Base-by-base conservation (phyloP, 2,329 filamentous ascomycete genomes). In the Ophiocordyceps camponoti-leonardi region DNA sequence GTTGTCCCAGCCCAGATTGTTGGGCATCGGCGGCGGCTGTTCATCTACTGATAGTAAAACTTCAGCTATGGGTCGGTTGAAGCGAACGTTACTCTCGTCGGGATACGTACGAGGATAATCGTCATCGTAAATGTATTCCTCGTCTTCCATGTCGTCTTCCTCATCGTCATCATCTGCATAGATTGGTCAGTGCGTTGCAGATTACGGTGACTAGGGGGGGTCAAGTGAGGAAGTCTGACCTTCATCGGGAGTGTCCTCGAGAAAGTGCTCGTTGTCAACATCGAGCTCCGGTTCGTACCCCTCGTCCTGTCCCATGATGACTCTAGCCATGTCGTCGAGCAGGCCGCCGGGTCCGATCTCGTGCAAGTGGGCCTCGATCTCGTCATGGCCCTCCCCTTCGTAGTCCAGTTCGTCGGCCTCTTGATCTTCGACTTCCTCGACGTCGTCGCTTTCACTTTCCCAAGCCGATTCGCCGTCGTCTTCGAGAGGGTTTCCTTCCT, bases 121-220 rank as follows among this genome's bases (percentile, higher is more conserved):
- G 22, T 75, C 73, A 48, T 78, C 75, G 49, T 77, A 79, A 48
- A 74, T 66, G 54, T 77, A 78, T 46, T 79, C 73, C 19, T 77
- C 75, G 44, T 86, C 82, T 41, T 80, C 79, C 52, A 83, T 73
- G 41, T 81, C 79, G 39, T 83, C 81, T 18, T 83, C 80, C 42
- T 86, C 84, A 5, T 77, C 73, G 6, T 74, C 72, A 39, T 69
- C 67, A 44, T 69, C 61, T 63, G 46, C 41, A n/a, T 7, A 8
- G 41, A 43, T 13, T 31, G 10, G 43, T 52, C 44, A 52, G 43
- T 13, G 46, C 7, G 14, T 31, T n/a, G 26, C 43, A 26, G 31
- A 30, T 23, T 47, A 33, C 18, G 20, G 10, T 14, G 13, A 7
- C 8, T 11, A 1, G 10, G 7, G 2, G 10, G 7, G 8, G 8